A percentile compares a stretch with the other conserved stretches of the same genome.
Conservation (phyloP, 2,329 filamentous ascomycete species). For the Stemphylium beticola region DNA sequence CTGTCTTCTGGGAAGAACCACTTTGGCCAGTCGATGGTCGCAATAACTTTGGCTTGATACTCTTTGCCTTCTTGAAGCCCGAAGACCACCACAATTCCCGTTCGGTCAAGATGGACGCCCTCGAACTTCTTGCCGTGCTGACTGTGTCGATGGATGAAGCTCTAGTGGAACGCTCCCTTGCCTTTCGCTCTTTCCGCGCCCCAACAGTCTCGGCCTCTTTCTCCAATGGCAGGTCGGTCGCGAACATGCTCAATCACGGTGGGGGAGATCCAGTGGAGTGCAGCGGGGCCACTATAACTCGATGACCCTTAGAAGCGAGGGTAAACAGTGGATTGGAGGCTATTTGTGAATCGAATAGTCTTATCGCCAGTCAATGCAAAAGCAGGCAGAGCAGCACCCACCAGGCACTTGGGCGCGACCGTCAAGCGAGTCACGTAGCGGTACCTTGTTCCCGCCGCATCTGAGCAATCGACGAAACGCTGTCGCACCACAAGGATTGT, state of each 20-base stretch:
- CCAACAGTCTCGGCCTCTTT: slow-evolving; percentile 47
- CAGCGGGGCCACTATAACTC: slow-evolving; percentile 22
- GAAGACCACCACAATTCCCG: slow-evolving; percentile 43
- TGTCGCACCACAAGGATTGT: slow-evolving; percentile 34
- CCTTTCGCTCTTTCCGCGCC: slow-evolving; percentile 45
- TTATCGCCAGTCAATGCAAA: slow-evolving; percentile 24
- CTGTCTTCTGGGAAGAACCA: slow-evolving; percentile 15
- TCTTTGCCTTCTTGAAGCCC: slow-evolving; percentile 42
- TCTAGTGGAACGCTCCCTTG: slow-evolving; percentile 31
- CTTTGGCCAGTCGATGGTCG: slow-evolving; percentile 31
- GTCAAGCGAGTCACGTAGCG: slow-evolving; percentile 32
- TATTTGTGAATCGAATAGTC: slow-evolving; percentile 5
- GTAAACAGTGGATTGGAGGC: slow-evolving; percentile 18
- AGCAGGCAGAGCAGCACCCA: slow-evolving; percentile 23
- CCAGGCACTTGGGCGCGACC: slow-evolving; percentile 31
- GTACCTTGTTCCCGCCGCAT: slow-evolving; percentile 29
- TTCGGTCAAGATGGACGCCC: slow-evolving; percentile 33
- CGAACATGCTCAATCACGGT: slow-evolving; percentile 42
- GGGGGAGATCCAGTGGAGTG: slow-evolving; percentile 12
- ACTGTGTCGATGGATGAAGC: slow-evolving; percentile 38
- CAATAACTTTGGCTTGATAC: slow-evolving; percentile 26
- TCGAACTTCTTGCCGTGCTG: slow-evolving; percentile 32
- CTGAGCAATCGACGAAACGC: slow-evolving; percentile 16
- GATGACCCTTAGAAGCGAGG: slow-evolving; percentile 17
- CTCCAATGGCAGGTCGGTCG: slow-evolving; percentile 48